Conservation (phyloP, 2,329 filamentous ascomycete species). For the Hortaea sp. region DNA sequence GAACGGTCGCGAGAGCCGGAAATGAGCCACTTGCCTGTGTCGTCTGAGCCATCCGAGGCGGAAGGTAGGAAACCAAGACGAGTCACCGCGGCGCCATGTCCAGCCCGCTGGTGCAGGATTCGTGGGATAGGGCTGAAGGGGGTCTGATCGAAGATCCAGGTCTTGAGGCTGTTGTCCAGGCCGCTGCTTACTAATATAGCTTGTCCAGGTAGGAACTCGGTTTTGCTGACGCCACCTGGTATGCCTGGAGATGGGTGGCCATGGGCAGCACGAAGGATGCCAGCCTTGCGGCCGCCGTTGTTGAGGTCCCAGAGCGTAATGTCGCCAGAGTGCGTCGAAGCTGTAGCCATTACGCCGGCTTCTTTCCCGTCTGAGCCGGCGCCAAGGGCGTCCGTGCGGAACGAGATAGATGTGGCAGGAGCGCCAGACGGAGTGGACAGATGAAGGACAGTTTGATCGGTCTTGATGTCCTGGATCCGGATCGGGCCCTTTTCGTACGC, state of each 20-base stretch:
- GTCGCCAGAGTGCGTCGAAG: conserved; percentile 69
- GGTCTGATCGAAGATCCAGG: conserved; percentile 91
- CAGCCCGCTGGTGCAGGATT: conserved; percentile 74
- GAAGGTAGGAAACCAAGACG: conserved; percentile 76
- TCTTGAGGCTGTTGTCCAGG: conserved; percentile 84
- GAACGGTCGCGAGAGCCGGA: conserved; percentile 84
- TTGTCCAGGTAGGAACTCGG: conserved; percentile 84
- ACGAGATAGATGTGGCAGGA: conserved; percentile 72
- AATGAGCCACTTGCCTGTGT: conserved; percentile 84
- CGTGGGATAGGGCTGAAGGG: conserved; percentile 82
- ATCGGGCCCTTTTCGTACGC: conserved; percentile 74
- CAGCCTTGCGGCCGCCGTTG: conserved; percentile 73
- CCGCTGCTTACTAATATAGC: conserved; percentile 84
- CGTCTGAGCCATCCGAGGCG: conserved; percentile 80
- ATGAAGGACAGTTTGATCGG: conserved; percentile 59
- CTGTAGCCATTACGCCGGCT: conserved; percentile 89
- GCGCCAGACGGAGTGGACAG: conserved; percentile 47
- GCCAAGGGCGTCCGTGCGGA: conserved; percentile 79
- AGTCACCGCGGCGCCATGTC: conserved; percentile 78
- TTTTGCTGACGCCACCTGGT: conserved; percentile 69
- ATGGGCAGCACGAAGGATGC: conserved; percentile 79
- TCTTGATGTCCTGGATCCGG: conserved; percentile 69
- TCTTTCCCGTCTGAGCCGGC: conserved; percentile 78
- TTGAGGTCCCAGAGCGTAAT: conserved; percentile 96
- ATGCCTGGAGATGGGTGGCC: conserved; percentile 64